These are phyloP conservation scores for Sordariomycetes sp. DNA, from an alignment of 2,329 filamentous ascomycete species.

Conservation along the genomic window DNA sequence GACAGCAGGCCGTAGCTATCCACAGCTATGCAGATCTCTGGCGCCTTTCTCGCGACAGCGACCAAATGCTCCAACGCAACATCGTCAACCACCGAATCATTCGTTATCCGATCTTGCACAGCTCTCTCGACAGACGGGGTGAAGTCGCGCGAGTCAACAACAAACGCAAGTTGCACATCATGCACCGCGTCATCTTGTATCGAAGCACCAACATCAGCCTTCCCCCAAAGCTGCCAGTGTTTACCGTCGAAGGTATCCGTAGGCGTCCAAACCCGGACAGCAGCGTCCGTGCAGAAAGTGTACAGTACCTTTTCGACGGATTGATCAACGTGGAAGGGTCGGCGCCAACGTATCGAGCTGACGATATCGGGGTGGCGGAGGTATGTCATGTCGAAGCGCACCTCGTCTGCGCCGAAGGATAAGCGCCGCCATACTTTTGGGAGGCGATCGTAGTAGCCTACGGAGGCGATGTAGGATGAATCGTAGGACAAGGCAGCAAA, in stretches of 20 bases:
- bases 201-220: constrained; percentile 66
- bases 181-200: constrained; percentile 38
- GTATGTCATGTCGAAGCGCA: constrained; percentile 84
- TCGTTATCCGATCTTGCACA: constrained; percentile 49
- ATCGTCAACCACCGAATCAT: constrained; percentile 51
- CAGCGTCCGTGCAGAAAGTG: constrained; percentile 74
- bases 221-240: constrained; percentile 69
- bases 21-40: constrained; percentile 79
- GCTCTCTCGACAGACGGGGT: constrained; percentile 67
- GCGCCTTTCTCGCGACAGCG: constrained; percentile 73
- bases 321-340: constrained; percentile 67
- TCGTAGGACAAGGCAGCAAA: constrained; percentile 77
- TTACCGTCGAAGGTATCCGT: constrained; percentile 63
- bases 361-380: constrained; percentile 75
- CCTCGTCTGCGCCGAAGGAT: constrained; percentile 73
- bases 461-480: constrained; percentile 76
- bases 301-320: constrained; percentile 81
- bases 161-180: constrained; percentile 46
- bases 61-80: constrained; percentile 77
- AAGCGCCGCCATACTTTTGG: constrained; percentile 90
- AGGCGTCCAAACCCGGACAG: constrained; percentile 75
- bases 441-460: constrained; percentile 68
- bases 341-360: constrained; percentile 80
- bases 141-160: constrained; percentile 77
- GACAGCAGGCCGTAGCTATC: constrained; percentile 82